Conservation (phyloP, 2,329 filamentous ascomycete species). For the Penicillium decumbens region DNA sequence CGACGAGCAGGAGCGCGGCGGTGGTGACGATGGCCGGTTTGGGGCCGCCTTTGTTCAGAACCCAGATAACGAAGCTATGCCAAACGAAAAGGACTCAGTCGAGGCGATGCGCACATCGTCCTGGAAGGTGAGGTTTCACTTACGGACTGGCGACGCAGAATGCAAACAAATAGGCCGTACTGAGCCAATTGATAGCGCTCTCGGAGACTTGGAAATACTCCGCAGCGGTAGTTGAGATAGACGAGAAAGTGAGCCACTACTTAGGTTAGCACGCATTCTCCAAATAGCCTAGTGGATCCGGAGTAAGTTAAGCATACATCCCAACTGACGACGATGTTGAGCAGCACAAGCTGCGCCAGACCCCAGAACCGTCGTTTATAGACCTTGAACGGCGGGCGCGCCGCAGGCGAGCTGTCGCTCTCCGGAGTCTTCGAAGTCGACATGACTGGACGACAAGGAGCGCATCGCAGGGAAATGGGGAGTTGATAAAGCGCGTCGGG, state of each 20-base stretch:
- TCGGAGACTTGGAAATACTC: constrained; percentile 71
- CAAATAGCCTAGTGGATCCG: not conserved
- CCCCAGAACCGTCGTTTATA: constrained; percentile 92
- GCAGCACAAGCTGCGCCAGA: constrained; percentile 70
- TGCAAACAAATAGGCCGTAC: constrained; percentile 78
- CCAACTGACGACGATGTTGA: constrained; percentile 94
- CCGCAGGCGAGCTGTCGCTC: constrained; percentile 12
- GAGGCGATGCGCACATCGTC: not conserved
- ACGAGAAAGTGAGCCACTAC: constrained; percentile 88
- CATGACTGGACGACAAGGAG: constrained; percentile 2
- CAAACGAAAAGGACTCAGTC: not conserved
- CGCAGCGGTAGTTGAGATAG: constrained; percentile 69
- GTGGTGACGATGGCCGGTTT: constrained; percentile 70
- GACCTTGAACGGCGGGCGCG: constrained; percentile 46
- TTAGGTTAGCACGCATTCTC: not conserved
- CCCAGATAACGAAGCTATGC: constrained; percentile 60
- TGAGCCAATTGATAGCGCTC: constrained; percentile 85
- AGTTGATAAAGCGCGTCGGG: not conserved
- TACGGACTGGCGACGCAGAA: constrained; percentile 69
- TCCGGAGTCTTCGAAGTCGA: constrained; percentile 5
- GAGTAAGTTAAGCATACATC: constrained; percentile 59
- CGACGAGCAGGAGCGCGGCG: constrained; percentile 67
- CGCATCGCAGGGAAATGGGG: not conserved
- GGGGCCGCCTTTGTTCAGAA: constrained; percentile 70
- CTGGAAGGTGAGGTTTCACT: constrained; percentile 22